Percentiles rank a stretch among this genome's conserved stretches.
These are phyloP conservation scores for Hysterangium stoloniferum DNA, from an alignment of 768 basidiomycete species.

Conservation along the genomic window DNA sequence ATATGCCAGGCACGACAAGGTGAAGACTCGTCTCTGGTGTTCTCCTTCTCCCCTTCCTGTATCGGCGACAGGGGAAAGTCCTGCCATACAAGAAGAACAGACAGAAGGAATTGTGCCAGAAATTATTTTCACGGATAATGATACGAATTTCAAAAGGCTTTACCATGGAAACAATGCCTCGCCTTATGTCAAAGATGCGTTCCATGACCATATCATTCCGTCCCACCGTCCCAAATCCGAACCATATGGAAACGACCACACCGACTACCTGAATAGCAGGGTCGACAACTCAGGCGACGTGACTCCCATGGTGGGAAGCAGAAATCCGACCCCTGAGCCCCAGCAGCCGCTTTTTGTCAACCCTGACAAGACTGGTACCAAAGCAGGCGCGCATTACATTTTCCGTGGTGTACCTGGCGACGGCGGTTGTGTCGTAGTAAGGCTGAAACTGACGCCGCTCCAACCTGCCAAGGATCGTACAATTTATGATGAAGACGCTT, in stretches of 20 bases:
- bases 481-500: conserved; percentile 79
- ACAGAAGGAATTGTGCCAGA: conserved; percentile 74
- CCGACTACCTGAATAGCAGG: background rate
- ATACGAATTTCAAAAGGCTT: conserved; percentile 89
- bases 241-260: conserved; percentile 19
- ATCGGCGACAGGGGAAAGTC: conserved; percentile 46
- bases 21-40: conserved; percentile 80
- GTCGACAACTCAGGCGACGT: background rate
- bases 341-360: conserved; percentile 60
- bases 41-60: conserved; percentile 90
- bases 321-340: conserved; percentile 56
- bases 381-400: conserved; percentile 85
- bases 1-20: conserved; percentile 61
- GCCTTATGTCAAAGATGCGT: conserved; percentile 89
- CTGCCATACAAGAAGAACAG: conserved; percentile 29
- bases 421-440: conserved; percentile 92
- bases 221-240: conserved; percentile 63
- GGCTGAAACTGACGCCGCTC: conserved; percentile 82
- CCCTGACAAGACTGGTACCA: conserved; percentile 82
- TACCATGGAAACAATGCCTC: conserved; percentile 84
- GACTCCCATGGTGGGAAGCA: conserved; percentile 17
- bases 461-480: conserved; percentile 69
- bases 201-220: conserved; percentile 95
- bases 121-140: conserved; percentile 92
- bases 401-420: conserved; percentile 82